Evolutionary conservation across 179 eudicot genomes (phyloP).

Genomic region (Spinacia oleracea): DNA sequence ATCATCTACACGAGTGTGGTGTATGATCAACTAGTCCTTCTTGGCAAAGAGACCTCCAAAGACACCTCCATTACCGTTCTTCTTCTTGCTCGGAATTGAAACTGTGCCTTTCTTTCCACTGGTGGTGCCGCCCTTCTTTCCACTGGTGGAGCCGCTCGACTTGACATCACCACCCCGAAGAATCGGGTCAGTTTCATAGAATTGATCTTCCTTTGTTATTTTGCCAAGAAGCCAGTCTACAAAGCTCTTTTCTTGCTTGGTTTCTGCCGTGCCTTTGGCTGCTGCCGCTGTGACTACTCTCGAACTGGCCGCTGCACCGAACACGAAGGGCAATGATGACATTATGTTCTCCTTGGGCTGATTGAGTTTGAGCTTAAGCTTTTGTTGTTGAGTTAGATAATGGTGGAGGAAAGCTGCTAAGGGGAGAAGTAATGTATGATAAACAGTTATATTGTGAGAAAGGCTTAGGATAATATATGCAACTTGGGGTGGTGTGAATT

Average conservation of each 20-base stretch:
- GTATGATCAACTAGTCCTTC: slow-evolving; percentile 27
- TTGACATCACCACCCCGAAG: slow-evolving; percentile 71
- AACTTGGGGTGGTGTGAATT: slow-evolving; percentile 14
- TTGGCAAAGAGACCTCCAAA: slow-evolving; percentile 77
- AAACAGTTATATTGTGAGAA: slow-evolving; percentile 8
- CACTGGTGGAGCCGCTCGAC: slow-evolving; percentile 31
- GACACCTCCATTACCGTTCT: slow-evolving; percentile 55
- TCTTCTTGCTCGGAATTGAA: slow-evolving; percentile 65
- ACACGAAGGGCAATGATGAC: slow-evolving; percentile 66
- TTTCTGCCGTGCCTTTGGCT: slow-evolving; percentile 46
- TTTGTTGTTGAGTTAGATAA: background rate
- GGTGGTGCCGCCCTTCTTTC: slow-evolving; percentile 25
- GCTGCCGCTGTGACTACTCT: slow-evolving; percentile 57
- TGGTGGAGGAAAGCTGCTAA: background rate
- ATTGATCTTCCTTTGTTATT: slow-evolving; percentile 64
- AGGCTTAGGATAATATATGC: slow-evolving; percentile 27
- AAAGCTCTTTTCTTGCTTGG: slow-evolving; percentile 63
- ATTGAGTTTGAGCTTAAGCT: background rate
- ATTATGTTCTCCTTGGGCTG: slow-evolving; percentile 24
- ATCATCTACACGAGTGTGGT: background rate
- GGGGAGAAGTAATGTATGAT: slow-evolving; percentile 6
- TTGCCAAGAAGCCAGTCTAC: slow-evolving; percentile 69
- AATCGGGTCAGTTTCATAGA: slow-evolving; percentile 80
- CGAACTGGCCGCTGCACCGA: slow-evolving; percentile 39
- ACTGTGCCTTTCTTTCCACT: slow-evolving; percentile 43